Conservation (phyloP, 2,329 filamentous ascomycete genomes). For the Dactylellina sp. region DNA sequence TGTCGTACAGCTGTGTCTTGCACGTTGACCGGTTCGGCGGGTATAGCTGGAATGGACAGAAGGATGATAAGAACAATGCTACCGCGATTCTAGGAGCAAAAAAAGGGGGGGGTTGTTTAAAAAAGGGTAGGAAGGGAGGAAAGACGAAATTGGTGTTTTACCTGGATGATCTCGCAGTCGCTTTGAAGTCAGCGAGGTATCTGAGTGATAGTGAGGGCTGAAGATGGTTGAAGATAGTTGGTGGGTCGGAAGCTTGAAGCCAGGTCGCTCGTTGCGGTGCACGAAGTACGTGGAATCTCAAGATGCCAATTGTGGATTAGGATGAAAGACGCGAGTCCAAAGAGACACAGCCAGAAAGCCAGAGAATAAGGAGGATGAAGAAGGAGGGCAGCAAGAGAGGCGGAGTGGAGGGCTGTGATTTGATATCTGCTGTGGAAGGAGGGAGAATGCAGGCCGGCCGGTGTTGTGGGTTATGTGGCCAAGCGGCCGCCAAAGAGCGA, state of each 20-base stretch:
- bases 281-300: no score
- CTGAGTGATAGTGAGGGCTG: no score
- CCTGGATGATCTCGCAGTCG: no score
- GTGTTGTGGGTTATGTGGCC: constrained; percentile 54
- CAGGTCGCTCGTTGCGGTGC: no score
- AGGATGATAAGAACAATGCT: background rate
- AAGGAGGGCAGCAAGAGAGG: background rate
- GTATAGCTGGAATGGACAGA: constrained; percentile 13
- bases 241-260: no score
- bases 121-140: background rate
- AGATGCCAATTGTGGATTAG: background rate
- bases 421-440: constrained; percentile 1
- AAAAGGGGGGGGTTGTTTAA: background rate
- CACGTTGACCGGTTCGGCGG: constrained; percentile 14
- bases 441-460: no score
- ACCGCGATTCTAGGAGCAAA: background rate
- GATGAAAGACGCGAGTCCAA: background rate
- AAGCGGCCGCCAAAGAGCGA: constrained; percentile 10
- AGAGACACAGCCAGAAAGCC: background rate
- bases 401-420: background rate
- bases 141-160: no score
- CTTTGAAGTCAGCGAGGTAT: no score
- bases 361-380: background rate
- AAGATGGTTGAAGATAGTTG: no score
- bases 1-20: constrained; percentile 13